A percentile compares a stretch with the other conserved stretches of the same genome.
These are phyloP conservation scores for Fusarium marasasianum DNA, from an alignment of 2,329 filamentous ascomycete species.

Conservation along the genomic window DNA sequence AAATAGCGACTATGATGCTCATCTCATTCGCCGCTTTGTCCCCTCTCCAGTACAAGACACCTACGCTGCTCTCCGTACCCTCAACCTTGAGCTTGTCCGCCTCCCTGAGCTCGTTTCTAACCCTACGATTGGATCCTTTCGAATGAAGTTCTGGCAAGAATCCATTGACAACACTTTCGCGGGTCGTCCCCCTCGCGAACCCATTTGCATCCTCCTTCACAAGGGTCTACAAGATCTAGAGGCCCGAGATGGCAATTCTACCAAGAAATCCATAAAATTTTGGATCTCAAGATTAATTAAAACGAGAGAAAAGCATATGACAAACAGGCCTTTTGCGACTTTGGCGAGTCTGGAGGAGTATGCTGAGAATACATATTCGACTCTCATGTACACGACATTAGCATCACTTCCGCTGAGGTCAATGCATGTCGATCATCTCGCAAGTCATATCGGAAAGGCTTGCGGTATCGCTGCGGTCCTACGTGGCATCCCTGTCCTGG, in stretches of 20 bases:
- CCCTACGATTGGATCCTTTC: conserved; percentile 85
- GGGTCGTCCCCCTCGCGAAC: conserved; percentile 85
- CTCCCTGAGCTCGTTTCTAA: conserved; percentile 91
- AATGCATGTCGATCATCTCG: conserved; percentile 88
- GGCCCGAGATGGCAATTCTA: conserved; percentile 52
- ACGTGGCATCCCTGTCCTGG: conserved; percentile 88
- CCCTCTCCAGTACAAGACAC: conserved; percentile 78
- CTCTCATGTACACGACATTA: conserved; percentile 87
- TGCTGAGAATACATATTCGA: conserved; percentile 94
- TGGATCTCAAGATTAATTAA: conserved; percentile 82
- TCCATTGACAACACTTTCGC: conserved; percentile 80
- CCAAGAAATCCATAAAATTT: conserved; percentile 67
- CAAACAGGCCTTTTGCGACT: conserved; percentile 81
- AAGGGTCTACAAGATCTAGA: conserved; percentile 73
- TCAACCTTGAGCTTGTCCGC: conserved; percentile 91
- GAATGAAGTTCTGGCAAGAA: conserved; percentile 95
- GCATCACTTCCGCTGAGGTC: conserved; percentile 82
- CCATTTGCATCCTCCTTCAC: conserved; percentile 85
- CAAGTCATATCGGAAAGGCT: conserved; percentile 94
- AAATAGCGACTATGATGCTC: conserved; percentile 88
- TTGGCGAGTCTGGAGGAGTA: conserved; percentile 84
- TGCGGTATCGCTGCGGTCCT: conserved; percentile 87
- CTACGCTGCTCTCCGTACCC: conserved; percentile 88
- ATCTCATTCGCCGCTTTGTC: conserved; percentile 86
- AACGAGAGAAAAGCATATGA: conserved; percentile 83